A percentile compares a stretch with the other conserved stretches of the same genome.
These are phyloP conservation scores for Chamaecrista fasciculata DNA, from an alignment of 306 rosid genomes.

Conservation along the genomic window DNA sequence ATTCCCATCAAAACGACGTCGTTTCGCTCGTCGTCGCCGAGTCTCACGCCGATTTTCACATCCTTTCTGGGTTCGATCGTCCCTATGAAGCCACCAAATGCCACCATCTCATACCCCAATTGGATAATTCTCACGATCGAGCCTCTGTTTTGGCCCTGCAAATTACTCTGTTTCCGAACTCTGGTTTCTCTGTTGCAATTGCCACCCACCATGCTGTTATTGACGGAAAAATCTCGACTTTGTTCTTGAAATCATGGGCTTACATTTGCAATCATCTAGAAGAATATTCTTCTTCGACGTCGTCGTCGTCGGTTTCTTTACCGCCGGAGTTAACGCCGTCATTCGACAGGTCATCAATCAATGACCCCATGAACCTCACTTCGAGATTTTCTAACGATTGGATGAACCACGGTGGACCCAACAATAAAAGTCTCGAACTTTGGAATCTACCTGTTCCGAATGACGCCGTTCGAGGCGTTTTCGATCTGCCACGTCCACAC, in stretches of 20 bases:
- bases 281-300: neutral
- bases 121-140: conserved; percentile 27
- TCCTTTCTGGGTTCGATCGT: conserved; percentile 9
- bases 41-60: conserved; percentile 37
- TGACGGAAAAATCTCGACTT: conserved; percentile 39
- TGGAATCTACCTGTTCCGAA: conserved; percentile 33
- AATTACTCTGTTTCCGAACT: neutral
- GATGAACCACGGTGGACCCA: conserved; percentile 38
- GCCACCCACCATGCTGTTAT: conserved; percentile 44
- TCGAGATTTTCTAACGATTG: conserved; percentile 28
- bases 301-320: neutral
- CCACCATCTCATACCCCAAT: conserved; percentile 38
- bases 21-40: conserved; percentile 40
- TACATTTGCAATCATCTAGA: conserved; percentile 30
- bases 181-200: conserved; percentile 44
- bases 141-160: conserved; percentile 37
- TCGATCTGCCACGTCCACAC: conserved; percentile 21
- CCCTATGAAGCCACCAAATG: conserved; percentile 20
- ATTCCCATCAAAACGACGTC: neutral
- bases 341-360: conserved; percentile 32
- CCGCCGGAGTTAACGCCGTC: conserved; percentile 32
- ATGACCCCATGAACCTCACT: conserved; percentile 27
- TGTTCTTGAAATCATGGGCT: conserved; percentile 61
- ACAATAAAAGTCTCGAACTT: conserved; percentile 42
- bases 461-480: conserved; percentile 30